A percentile compares a stretch with the other conserved stretches of the same genome.
Conservation (phyloP, 768 basidiomycete genomes). For the Trametes gibbosa region DNA sequence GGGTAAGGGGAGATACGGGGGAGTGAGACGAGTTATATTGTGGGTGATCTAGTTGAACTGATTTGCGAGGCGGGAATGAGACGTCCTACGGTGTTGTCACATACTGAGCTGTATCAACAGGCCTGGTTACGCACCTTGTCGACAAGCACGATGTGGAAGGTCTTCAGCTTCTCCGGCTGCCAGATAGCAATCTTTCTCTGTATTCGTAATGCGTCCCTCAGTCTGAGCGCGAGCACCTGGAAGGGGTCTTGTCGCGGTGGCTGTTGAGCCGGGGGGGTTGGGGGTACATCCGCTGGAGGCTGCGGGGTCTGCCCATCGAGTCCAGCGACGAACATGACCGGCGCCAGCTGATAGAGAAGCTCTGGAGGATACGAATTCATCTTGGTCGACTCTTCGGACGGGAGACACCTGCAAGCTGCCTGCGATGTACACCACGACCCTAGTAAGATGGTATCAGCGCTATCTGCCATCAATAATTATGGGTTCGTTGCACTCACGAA, state of each 20-base stretch:
- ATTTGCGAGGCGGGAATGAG: slow-evolving; percentile 86
- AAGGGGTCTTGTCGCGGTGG: slow-evolving; percentile 56
- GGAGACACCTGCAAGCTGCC: neutral
- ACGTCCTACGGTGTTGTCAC: slow-evolving; percentile 44
- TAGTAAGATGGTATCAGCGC: no score
- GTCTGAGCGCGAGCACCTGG: slow-evolving; percentile 49
- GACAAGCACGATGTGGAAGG: slow-evolving; percentile 83
- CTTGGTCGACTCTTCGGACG: neutral
- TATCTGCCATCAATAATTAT: no score
- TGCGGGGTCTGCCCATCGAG: slow-evolving; percentile 42
- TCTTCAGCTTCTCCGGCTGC: slow-evolving; percentile 66
- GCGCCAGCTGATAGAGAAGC: slow-evolving; percentile 82
- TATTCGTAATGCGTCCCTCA: slow-evolving; percentile 65
- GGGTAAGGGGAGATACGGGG: slow-evolving; percentile 89
- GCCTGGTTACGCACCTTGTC: slow-evolving; percentile 53
- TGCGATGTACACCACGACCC: neutral
- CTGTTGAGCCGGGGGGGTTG: slow-evolving; percentile 23
- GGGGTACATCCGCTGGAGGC: slow-evolving; percentile 19
- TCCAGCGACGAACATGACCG: slow-evolving; percentile 94
- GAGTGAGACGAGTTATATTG: slow-evolving; percentile 68
- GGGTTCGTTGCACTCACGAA: no score
- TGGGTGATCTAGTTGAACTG: slow-evolving; percentile 54
- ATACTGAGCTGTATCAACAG: neutral
- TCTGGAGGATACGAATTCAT: slow-evolving; percentile 96
- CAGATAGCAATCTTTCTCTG: slow-evolving; percentile 68